phyloP scores from a whole-genome alignment of 768 basidiomycete species.

The Russula griseocarnosa region DNA sequence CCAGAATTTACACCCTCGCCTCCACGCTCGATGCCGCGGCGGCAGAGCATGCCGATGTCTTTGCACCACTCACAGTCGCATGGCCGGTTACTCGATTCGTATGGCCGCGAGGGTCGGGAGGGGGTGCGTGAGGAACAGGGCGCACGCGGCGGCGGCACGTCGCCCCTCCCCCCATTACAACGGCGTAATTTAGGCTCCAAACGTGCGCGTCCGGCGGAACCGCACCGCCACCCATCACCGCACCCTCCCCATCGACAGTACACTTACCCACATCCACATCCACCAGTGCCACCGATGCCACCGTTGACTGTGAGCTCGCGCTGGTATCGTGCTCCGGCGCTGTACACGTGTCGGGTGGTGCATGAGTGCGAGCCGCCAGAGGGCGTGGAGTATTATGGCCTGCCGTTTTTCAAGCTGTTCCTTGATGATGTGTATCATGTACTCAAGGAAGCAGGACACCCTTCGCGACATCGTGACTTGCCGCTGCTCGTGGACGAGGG shows the following conservation, averaged over 20 bases:
- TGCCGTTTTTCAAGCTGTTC: conserved; percentile 72
- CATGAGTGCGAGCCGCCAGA: conserved; percentile 64
- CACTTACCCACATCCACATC: conserved; percentile 23
- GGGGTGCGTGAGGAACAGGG: conserved; percentile 9
- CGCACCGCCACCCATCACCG: conserved; percentile 9
- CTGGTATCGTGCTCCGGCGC: conserved; percentile 34
- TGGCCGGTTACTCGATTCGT: conserved; percentile 30
- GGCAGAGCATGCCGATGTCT: conserved; percentile 50
- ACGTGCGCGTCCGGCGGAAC: conserved; percentile 12
- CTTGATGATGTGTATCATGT: conserved; percentile 63
- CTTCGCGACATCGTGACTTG: conserved; percentile 64
- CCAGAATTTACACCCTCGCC: conserved; percentile 28
- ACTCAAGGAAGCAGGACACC: conserved; percentile 74
- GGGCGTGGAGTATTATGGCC: conserved; percentile 62
- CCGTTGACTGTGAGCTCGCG: conserved; percentile 22
- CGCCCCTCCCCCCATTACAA: conserved; percentile 9
- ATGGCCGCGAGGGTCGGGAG: conserved; percentile 21
- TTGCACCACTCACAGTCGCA: conserved; percentile 33
- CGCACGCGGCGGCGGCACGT: neutral
- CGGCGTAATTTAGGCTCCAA: conserved; percentile 21
- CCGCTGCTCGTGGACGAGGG: conserved; percentile 76
- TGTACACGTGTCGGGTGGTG: conserved; percentile 65
- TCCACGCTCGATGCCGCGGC: conserved; percentile 34
- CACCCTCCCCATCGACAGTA: conserved; percentile 30
- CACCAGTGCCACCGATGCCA: conserved; percentile 26